Base-by-base conservation (phyloP, 2,329 filamentous ascomycete genomes). In the Alternaria tenuissima region DNA sequence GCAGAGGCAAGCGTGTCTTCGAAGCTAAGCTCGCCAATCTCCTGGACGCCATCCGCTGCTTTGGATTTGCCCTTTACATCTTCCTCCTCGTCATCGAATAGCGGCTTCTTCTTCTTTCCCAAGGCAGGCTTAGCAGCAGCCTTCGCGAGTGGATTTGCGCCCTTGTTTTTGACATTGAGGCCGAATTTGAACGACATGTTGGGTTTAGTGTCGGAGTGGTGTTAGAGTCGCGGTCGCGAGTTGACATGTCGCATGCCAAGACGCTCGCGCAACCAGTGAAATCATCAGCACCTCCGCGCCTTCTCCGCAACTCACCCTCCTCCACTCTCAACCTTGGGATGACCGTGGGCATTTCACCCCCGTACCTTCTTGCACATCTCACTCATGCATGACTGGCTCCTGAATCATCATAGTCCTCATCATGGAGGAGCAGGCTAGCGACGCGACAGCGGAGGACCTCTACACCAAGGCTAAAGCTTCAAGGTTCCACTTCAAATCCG, bases 151-250 rank as follows among this genome's bases (percentile, higher is more conserved):
- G 57, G 59, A 20, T 58, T 66, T 12, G 63, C 43, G 11, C 64
- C 46, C 76, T 89, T 91, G 71, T 88, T 89, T 51, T 83, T 78
- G 44, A 88, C 67, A 70, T 86, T 90, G 39, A 91, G 82, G 52
- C 88, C 89, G 67, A 84, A 85, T 20, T 83, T 83, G 53, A 86
- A 79, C 16, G 76, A 72, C 77, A 78, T 78, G 62, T 39, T 70
- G 66, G 12, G 38, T 52, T 55, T 30, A 53, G 68, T 38, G 55
- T 53, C 55, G 36, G 26, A 41, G 49, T 51, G 52, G 36, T 41
- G 42, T 28, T 39, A 24, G 44, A 41, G 52, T 20, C 26, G 46
- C 46, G 42, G 39, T 26, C 30, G 47, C 48, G 44, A 49, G 39
- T 57, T 49, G 55, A 59, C 48, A 20, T 59, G 52, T 30, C 20